Conservation (phyloP, 192 early-diverging fungal genomes). For the Paraglomus occultum region DNA sequence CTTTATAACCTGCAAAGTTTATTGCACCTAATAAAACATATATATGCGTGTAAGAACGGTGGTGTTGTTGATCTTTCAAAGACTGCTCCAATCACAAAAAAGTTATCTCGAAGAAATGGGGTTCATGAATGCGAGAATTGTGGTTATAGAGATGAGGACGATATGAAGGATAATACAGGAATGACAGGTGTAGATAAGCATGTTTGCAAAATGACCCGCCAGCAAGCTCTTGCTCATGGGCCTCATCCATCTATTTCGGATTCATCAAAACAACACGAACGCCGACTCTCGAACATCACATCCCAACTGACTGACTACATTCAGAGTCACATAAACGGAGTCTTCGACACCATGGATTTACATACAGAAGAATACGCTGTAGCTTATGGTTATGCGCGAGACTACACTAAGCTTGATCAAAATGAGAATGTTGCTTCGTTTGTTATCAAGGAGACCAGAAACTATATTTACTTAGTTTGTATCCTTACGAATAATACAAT, state of each 20-base stretch:
- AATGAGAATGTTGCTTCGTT: conserved; percentile 8
- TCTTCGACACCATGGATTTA: neutral
- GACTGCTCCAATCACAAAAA: conserved; percentile 4
- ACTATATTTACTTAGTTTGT: neutral
- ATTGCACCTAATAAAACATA: conserved; percentile 19
- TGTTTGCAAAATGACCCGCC: no score
- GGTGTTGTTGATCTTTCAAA: conserved; percentile 9
- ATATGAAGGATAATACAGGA: neutral
- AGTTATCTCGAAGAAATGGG: conserved; percentile 6
- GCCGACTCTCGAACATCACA: neutral
- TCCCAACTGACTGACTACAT: conserved; percentile 1
- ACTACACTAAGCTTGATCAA: conserved; percentile 2
- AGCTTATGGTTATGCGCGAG: neutral
- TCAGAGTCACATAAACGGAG: conserved; percentile 1
- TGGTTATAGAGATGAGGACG: neutral
- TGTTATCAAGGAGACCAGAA: conserved; percentile 1
- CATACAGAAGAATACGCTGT: neutral
- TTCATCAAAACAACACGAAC: neutral
- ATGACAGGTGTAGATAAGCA: neutral
- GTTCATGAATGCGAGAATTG: conserved; percentile 1
- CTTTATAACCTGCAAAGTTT: conserved; percentile 4
- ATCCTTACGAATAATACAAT: neutral
- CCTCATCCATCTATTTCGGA: neutral
- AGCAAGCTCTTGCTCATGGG: neutral
- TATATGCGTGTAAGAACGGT: neutral